These are phyloP conservation scores for Sporisorium iseilematis-ciliati DNA, from an alignment of 1,284 basidiomycete genomes.

Conservation along the genomic window DNA sequence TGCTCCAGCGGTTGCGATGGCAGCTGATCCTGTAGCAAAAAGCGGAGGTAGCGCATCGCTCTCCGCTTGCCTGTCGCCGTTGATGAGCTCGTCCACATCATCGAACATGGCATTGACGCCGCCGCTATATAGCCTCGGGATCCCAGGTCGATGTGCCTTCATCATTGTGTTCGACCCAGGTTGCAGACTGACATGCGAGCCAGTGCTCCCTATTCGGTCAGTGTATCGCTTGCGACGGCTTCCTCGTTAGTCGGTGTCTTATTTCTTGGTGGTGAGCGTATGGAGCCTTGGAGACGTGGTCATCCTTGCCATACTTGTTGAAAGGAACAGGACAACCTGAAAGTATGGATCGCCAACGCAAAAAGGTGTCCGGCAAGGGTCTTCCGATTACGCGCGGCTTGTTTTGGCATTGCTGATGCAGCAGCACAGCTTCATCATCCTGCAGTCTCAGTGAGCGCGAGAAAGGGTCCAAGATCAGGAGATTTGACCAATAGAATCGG, in stretches of 20 bases:
- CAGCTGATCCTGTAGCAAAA: conserved; percentile 17
- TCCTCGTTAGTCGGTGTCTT: neutral
- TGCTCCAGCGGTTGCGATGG: conserved; percentile 30
- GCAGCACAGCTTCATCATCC: conserved; percentile 29
- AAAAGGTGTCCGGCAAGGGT: conserved; percentile 10
- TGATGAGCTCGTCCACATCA: conserved; percentile 31
- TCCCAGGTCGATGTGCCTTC: conserved; percentile 25
- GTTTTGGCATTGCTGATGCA: conserved; percentile 13
- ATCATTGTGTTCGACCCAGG: conserved; percentile 10
- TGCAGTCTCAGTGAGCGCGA: conserved; percentile 15
- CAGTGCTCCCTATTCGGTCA: neutral
- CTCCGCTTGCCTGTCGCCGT: neutral
- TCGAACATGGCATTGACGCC: conserved; percentile 35
- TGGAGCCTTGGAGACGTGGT: no score
- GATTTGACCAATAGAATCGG: neutral
- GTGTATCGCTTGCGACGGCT: no score
- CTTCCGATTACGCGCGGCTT: conserved; percentile 10
- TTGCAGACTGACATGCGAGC: conserved; percentile 2
- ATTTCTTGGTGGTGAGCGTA: neutral
- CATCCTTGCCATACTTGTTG: neutral
- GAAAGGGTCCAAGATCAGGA: neutral
- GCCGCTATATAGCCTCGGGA: conserved; percentile 32
- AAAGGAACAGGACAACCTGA: neutral
- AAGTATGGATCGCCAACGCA: neutral
- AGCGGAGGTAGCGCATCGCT: conserved; percentile 19